Evolutionary conservation across 805 yeast genomes (phyloP), one percentile per base, ranked within the genome.

Genomic region (Wickerhamomyces tratensis): DNA sequence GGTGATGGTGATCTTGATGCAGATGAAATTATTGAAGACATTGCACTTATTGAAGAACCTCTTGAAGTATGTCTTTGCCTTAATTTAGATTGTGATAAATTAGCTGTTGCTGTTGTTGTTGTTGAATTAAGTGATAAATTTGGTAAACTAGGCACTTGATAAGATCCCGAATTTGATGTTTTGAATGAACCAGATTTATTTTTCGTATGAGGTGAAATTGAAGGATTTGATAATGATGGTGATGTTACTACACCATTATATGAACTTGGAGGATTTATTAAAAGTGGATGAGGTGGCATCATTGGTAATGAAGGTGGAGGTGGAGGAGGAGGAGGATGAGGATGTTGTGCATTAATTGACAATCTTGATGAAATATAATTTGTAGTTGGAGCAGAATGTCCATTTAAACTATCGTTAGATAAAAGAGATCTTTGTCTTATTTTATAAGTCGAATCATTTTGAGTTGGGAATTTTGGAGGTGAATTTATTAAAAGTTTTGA

Each of bases 31-130:
- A 54, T 54, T 3, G 60, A 56, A 0, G 57, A 52, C 2, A 46
- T 52, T 7, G 60, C 60, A 9, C 57, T 53, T 12, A 56, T 53
- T 2, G 59, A 53, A 6, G 59, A 54, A 1, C 60, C 60, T 31
- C 60, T 46, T 11, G 60, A 56, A 27, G 30, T 27, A 10, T 27
- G 30, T 27, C 10, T 27, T 27, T 8, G 7, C 34, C 35, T 50
- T 37, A 47, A 45, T 48, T 41, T 39, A 9, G 15, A 15, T 30
- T 35, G 38, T 20, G 20, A 20, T 27, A 27, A 27, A 27, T 27
- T 27, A 7, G 30, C 9, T 27, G 30, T 27, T 7, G 6, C 30
- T 25, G n/a, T n/a, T n/a, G n/a, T n/a, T n/a, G 20, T 20, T 20
- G 20, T 20, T 20, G 20, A 4, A 20, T 20, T 20, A 20, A 20